Evolutionary conservation across 2,329 filamentous ascomycete genomes (phyloP), one percentile per base, ranked within the genome.

Genomic region (Knufia fluminis): DNA sequence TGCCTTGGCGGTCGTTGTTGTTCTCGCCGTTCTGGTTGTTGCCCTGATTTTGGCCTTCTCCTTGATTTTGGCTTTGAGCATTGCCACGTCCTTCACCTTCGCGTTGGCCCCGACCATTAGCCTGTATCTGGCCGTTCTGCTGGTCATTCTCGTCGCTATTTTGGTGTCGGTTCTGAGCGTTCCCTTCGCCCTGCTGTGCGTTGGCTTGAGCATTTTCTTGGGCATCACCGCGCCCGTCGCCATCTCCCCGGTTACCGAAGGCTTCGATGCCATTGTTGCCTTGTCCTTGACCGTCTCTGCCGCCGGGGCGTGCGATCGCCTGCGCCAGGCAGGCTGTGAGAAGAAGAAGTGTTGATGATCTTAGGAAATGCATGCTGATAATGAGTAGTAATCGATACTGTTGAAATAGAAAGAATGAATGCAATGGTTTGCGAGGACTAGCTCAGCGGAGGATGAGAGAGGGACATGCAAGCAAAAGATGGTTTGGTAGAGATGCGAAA

Each of bases 251-350:
- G 16, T 32, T 10, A 24, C 42, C 42, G 42, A 32, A 32, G 3
- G 31, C 35, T 19, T 42, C 16, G 14, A 14, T 33, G 14, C 26
- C 46, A 20, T 45, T 33, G 42, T 23, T n/a, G 6, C 40, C 24
- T 17, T 38, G 12, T 9, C 22, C n/a, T n/a, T 24, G 20, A 22
- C 10, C 19, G 10, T 26, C 7, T 8, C 23, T 20, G 40, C 33
- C 33, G 22, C 48, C 48, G 4, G 26, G 17, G 24, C 39, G 8
- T 32, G 42, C 53, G 40, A 48, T 26, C 51, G 57, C 56, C 53
- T 56, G 56, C 56, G 55, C 56, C 56, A 59, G 56, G 56, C 56
- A 59, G 54, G 56, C 48, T 45, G 56, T 52, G 49, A 59, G 35
- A 10, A 48, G 6, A 14, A 48, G 6, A 12, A 48, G 35, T 2